phyloP scores from a whole-genome alignment of 495 filamentous ascomycete species.

The Neurospora pannonica region DNA sequence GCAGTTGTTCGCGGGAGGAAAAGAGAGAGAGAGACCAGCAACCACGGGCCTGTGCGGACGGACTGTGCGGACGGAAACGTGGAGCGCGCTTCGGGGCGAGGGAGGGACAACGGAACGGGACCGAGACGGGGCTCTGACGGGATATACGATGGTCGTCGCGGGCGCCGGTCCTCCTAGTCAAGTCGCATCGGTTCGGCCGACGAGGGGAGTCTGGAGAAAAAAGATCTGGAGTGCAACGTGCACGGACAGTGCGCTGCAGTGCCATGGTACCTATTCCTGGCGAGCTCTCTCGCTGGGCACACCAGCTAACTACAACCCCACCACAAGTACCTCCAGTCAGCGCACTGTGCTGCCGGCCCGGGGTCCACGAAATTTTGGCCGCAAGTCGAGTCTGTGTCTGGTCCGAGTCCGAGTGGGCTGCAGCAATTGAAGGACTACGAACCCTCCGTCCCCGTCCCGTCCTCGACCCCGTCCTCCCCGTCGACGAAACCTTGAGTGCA shows the following conservation, averaged over 20 bases:
- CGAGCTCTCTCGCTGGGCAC: not conserved
- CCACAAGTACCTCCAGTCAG: not conserved
- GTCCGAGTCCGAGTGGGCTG: not conserved
- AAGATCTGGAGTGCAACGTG: slow-evolving; percentile 20
- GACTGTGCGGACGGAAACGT: not conserved
- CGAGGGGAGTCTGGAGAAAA: slow-evolving; percentile 8
- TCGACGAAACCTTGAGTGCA: not conserved
- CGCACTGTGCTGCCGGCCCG: slow-evolving; percentile 6
- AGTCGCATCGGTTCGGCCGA: not conserved
- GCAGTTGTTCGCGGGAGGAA: not conserved
- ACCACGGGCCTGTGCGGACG: not conserved
- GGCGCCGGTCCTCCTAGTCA: not conserved
- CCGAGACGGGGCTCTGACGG: not conserved
- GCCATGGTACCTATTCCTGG: not conserved
- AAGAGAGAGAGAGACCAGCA: not conserved
- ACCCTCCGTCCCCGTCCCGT: slow-evolving; percentile 2
- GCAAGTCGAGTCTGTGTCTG: not conserved
- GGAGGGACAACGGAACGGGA: not conserved
- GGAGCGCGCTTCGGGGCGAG: not conserved
- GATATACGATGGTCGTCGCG: not conserved
- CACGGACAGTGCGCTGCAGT: slow-evolving; percentile 7
- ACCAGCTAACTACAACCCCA: not conserved
- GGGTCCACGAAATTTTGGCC: slow-evolving; percentile 11
- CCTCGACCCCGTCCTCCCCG: slow-evolving; percentile 10
- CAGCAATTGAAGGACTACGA: not conserved